Base-by-base conservation (phyloP, 192 early-diverging fungal species). In the Backusella sp. region DNA sequence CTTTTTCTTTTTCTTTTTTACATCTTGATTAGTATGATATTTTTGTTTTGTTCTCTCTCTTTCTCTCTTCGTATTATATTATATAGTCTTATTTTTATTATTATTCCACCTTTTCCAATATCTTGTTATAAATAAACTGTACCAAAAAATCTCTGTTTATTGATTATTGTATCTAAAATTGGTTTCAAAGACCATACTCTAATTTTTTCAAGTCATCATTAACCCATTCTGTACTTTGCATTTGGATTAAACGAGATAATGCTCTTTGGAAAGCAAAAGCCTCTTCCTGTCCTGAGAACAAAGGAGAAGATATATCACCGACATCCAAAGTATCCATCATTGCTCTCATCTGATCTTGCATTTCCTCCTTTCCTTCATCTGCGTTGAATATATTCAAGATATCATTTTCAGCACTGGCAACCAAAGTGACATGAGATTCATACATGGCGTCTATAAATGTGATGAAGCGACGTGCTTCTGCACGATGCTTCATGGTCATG, bases 211-310 rank as follows among this genome's bases (percentile, higher is more conserved):
- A 62, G 23, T 62, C 56, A 28, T 62, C 26, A 28, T 62, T 62
- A 12, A 92, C 87, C 94, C 94, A 95, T 52, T 90, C 84, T 46
- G 84, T 84, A 28, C 92, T 91, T 66, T 92, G 95, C 97, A 99
- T 99, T 84, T 99, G 95, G 39, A 94, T 89, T 42, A 99, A 79
- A 26, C 97, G 89, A 62, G 95, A 96, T 36, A 98, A 80, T 6
- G 97, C 96, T 66, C 97, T 85, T 83, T 95, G 92, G 73, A 99
- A 97, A 15, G 97, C 96, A 91, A 99, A 99, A 12, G 91, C 89
- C 79, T 99, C 97, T 80, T 99, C 97, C 53, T 95, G 91, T 23
- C 95, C 95, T 28, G 91, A 88, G 75, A 94, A 93, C 30, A 94
- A 87, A 3, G 93, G 85, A 72, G 83, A 87, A 34, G 84, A 84